Conservation (phyloP, 805 yeast species). For the Clavispora santaluciae region DNA sequence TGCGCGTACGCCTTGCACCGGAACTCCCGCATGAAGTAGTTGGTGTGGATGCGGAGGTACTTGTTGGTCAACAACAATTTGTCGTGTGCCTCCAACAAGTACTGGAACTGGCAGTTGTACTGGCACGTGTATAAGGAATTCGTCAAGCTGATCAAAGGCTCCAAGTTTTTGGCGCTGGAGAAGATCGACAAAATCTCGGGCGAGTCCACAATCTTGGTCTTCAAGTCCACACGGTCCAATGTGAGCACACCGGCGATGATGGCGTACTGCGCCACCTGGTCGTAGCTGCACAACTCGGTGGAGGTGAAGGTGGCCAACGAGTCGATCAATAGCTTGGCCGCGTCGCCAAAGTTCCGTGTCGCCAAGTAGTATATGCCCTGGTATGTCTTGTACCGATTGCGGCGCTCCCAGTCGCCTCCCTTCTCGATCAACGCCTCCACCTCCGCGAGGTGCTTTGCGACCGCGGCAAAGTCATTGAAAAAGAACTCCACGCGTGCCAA, state of each 20-base stretch:
- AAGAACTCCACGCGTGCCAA: conserved; percentile 87
- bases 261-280: conserved; percentile 84
- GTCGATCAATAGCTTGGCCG: conserved; percentile 80
- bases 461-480: conserved; percentile 68
- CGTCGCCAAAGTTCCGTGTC: conserved; percentile 79
- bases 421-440: conserved; percentile 76
- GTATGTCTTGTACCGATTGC: conserved; percentile 90
- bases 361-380: conserved; percentile 79
- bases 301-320: conserved; percentile 94
- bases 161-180: conserved; percentile 64
- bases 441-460: conserved; percentile 68
- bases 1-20: conserved; percentile 94
- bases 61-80: conserved; percentile 56
- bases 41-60: conserved; percentile 72
- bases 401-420: conserved; percentile 99
- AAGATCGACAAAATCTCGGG: conserved; percentile 85
- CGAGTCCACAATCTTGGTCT: conserved; percentile 80
- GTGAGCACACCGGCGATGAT: conserved; percentile 83
- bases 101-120: conserved; percentile 72
- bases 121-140: conserved; percentile 87
- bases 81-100: conserved; percentile 72
- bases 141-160: conserved; percentile 77
- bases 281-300: conserved; percentile 83
- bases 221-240: conserved; percentile 78
- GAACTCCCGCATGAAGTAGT: conserved; percentile 84